These are phyloP conservation scores for Colletotrichum viniferum DNA, from an alignment of 2,329 filamentous ascomycete species.

Conservation along the genomic window DNA sequence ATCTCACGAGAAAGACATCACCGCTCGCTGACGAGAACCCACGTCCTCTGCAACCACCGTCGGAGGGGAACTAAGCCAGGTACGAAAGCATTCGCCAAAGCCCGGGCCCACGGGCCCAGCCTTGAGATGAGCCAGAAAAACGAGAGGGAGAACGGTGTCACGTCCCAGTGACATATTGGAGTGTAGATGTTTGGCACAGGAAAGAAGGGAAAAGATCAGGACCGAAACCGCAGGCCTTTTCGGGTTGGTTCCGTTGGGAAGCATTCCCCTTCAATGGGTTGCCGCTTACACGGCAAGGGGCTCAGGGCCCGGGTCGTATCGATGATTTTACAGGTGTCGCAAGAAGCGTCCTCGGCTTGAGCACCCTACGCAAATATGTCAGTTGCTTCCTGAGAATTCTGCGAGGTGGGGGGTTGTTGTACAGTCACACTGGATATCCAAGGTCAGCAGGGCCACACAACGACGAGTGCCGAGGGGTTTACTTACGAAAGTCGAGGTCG, in stretches of 20 bases:
- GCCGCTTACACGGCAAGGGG: not conserved
- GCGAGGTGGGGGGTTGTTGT: conserved; percentile 23
- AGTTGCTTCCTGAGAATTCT: not conserved
- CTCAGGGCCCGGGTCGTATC: not conserved
- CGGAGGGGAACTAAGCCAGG: not conserved
- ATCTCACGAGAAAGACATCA: conserved; percentile 2
- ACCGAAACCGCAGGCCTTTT: not conserved
- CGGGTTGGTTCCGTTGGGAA: not conserved
- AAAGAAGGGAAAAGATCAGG: not conserved
- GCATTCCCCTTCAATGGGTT: not conserved
- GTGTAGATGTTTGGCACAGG: not conserved
- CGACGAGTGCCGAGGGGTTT: too few species aligned
- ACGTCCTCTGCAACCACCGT: not conserved
- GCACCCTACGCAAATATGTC: conserved; percentile 14
- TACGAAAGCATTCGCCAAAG: not conserved
- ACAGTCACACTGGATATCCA: conserved; percentile 49
- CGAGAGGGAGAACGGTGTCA: not conserved
- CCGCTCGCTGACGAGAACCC: not conserved
- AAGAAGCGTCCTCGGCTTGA: conserved; percentile 23
- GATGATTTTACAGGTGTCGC: conserved; percentile 13
- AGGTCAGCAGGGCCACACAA: conserved; percentile 30
- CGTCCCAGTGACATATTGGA: not conserved
- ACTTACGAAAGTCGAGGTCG: conserved; percentile 65
- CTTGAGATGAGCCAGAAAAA: not conserved
- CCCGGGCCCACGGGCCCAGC: not conserved